A percentile compares a stretch with the other conserved stretches of the same genome.
Evolutionary conservation across 1,139 yeast species (phyloP).

Genomic region (Pichia sp.): DNA sequence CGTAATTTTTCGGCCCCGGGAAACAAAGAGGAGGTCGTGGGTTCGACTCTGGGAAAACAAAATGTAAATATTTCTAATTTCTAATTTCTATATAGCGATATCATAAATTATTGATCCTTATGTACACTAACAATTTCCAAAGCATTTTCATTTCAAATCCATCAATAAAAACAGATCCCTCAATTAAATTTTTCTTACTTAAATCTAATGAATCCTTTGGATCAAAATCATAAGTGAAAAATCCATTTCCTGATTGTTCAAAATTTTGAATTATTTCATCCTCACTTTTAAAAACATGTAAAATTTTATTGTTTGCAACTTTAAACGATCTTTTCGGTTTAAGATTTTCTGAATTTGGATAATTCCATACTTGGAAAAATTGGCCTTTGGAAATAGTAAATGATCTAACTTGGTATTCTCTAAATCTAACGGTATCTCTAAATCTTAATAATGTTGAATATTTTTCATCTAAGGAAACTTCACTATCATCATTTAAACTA

Average conservation of each 20-base stretch:
- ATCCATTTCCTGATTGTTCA: background rate
- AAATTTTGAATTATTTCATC: background rate
- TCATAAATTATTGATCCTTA: slow-evolving; percentile 5
- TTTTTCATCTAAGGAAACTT: background rate
- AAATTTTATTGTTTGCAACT: slow-evolving; percentile 1
- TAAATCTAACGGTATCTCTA: background rate
- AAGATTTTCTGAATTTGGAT: background rate
- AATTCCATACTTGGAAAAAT: background rate
- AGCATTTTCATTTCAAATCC: slow-evolving; percentile 4
- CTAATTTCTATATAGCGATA: background rate
- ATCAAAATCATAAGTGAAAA: background rate
- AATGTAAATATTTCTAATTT: too few relatives aligned
- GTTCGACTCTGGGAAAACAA: background rate
- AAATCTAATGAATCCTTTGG: background rate
- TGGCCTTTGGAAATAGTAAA: background rate
- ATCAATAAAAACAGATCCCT: background rate
- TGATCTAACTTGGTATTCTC: background rate
- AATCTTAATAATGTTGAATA: background rate
- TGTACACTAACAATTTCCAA: slow-evolving; percentile 5
- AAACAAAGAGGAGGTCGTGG: background rate
- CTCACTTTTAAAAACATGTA: background rate
- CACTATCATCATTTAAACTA: background rate
- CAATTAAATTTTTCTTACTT: background rate
- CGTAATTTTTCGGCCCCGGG: background rate
- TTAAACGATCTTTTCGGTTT: background rate